Percentiles rank a stretch among this genome's conserved stretches.
Conservation (phyloP, 306 rosid genomes). For the Prunus mongolica region DNA sequence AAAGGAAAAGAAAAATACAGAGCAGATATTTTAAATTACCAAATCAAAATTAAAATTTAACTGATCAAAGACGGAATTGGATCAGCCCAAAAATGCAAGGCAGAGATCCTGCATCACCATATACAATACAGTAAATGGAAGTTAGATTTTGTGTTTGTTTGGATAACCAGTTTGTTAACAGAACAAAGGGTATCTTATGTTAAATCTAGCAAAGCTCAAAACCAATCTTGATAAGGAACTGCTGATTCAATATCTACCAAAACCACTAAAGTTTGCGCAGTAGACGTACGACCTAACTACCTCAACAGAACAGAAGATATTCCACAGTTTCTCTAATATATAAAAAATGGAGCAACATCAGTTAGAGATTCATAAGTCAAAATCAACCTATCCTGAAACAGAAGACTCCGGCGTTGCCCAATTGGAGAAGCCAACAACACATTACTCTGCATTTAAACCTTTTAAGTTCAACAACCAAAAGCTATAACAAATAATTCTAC, state of each 20-base stretch:
- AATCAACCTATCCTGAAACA: slow-evolving; percentile 8
- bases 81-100: too few species aligned
- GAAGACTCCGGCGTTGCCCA: not conserved
- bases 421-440: not conserved
- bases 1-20: too few species aligned
- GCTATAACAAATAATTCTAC: not conserved
- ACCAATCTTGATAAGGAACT: slow-evolving; percentile 2
- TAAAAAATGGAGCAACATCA: not conserved
- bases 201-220: not conserved
- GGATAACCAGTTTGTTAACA: slow-evolving; percentile 12
- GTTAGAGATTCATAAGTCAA: not conserved
- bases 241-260: slow-evolving; percentile 36
- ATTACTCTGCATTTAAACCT: not conserved
- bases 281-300: slow-evolving; percentile 46
- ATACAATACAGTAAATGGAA: not conserved
- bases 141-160: not conserved
- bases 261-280: slow-evolving; percentile 33
- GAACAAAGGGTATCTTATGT: slow-evolving; percentile 4
- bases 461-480: not conserved
- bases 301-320: slow-evolving; percentile 38
- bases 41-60: too few species aligned
- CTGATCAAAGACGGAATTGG: too few species aligned
- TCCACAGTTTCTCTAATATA: slow-evolving; percentile 16
- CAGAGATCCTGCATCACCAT: not conserved
- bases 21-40: too few species aligned